Conservation (phyloP, 2,329 filamentous ascomycete species). For the Exophiala aquamarina region DNA sequence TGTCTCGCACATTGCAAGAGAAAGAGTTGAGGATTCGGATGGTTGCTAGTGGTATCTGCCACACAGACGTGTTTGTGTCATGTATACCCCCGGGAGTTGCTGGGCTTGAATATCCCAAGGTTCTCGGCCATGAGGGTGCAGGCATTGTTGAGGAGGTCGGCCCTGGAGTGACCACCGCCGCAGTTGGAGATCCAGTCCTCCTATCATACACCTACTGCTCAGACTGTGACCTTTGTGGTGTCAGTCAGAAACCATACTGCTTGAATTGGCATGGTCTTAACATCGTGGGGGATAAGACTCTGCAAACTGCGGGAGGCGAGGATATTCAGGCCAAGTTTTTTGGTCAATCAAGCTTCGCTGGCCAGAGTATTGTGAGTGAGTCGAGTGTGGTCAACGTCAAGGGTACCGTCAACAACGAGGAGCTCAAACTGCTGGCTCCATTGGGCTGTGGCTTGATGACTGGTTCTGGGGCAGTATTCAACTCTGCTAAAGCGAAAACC, state of each 20-base stretch:
- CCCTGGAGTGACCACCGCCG: slow-evolving; percentile 40
- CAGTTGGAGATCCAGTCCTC: slow-evolving; percentile 48
- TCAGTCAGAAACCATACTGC: slow-evolving; percentile 50
- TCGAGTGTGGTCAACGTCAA: slow-evolving; percentile 30
- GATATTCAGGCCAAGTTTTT: slow-evolving; percentile 38
- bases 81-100: slow-evolving; percentile 35
- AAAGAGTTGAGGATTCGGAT: slow-evolving; percentile 55
- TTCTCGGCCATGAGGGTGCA: slow-evolving; percentile 57
- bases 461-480: slow-evolving; percentile 43
- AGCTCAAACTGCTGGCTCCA: slow-evolving; percentile 30
- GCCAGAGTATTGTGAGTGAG: slow-evolving; percentile 31
- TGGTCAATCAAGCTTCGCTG: slow-evolving; percentile 39
- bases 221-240: slow-evolving; percentile 49
- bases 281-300: slow-evolving; percentile 30
- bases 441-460: slow-evolving; percentile 37
- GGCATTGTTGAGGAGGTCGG: slow-evolving; percentile 52
- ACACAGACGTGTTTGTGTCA: slow-evolving; percentile 54
- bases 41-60: slow-evolving; percentile 56
- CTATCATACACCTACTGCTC: slow-evolving; percentile 51
- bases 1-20: slow-evolving; percentile 7
- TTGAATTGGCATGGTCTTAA: slow-evolving; percentile 49
- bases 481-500: slow-evolving; percentile 38
- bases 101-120: slow-evolving; percentile 45
- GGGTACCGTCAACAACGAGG: slow-evolving; percentile 17
- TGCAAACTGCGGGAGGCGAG: slow-evolving; percentile 25